These are phyloP conservation scores for Lepidium sativum DNA, from an alignment of 345 rosid species.

Conservation along the genomic window DNA sequence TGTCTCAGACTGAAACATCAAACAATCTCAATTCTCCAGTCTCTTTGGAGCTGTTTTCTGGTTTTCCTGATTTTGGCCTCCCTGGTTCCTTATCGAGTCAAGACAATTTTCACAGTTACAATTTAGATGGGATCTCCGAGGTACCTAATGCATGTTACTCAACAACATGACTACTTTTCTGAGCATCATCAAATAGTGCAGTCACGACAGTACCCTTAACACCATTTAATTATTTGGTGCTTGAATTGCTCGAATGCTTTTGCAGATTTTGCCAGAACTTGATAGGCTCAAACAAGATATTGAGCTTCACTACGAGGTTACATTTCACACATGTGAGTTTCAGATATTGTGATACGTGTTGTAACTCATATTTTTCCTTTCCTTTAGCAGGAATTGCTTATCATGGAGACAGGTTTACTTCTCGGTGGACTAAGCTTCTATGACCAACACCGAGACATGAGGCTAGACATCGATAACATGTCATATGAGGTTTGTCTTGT, in stretches of 20 bases:
- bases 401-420: slow-evolving; percentile 69
- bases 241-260: slow-evolving; percentile 1
- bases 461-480: slow-evolving; percentile 94
- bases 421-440: slow-evolving; percentile 59
- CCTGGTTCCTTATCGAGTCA: slow-evolving; percentile 34
- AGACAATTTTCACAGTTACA: slow-evolving; percentile 49
- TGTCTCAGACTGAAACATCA: slow-evolving; percentile 37
- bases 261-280: slow-evolving; percentile 73
- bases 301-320: slow-evolving; percentile 76
- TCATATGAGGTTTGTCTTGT: slow-evolving; percentile 75
- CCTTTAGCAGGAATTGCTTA: slow-evolving; percentile 69
- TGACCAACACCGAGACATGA: slow-evolving; percentile 93
- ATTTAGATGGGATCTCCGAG: slow-evolving; percentile 86
- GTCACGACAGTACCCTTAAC: background rate
- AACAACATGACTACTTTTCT: background rate
- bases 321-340: background rate
- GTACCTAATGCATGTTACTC: slow-evolving; percentile 30
- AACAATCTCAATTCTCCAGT: slow-evolving; percentile 41
- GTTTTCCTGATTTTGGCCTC: slow-evolving; percentile 48
- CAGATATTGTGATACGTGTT: background rate
- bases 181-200: background rate
- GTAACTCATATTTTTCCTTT: slow-evolving; percentile 2
- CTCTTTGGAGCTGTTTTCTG: slow-evolving; percentile 37
- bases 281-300: slow-evolving; percentile 90
- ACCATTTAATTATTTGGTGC: background rate